Percentiles rank a stretch among this genome's conserved stretches.
These are phyloP conservation scores for Rosa hybrid DNA, from an alignment of 331 rosid genomes.

Conservation along the genomic window DNA sequence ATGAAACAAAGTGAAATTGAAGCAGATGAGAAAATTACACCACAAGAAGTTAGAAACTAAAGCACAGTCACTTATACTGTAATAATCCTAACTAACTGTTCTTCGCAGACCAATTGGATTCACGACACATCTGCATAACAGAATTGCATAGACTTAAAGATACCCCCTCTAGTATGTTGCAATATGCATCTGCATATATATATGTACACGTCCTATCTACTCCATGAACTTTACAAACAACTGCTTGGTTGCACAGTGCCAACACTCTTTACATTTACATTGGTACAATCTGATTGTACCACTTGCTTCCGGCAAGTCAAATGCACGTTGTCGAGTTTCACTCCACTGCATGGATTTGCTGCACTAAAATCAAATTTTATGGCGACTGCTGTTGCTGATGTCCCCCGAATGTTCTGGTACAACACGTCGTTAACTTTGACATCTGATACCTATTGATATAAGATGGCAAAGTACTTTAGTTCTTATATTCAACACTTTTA, in stretches of 20 bases:
- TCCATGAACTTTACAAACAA: neutral
- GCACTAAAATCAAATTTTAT: conserved; percentile 51
- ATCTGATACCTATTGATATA: conserved; percentile 19
- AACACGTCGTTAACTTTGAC: conserved; percentile 19
- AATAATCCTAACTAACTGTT: too few relatives aligned
- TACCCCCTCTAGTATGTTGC: too few relatives aligned
- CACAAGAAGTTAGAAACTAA: too few relatives aligned
- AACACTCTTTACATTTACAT: conserved; percentile 34
- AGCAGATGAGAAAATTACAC: too few relatives aligned
- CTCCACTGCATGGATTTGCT: conserved; percentile 38
- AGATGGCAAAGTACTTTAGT: too few relatives aligned
- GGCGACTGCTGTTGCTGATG: conserved; percentile 44
- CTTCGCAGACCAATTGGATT: too few relatives aligned
- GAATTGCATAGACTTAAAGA: too few relatives aligned
- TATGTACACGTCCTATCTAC: too few relatives aligned
- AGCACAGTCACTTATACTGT: too few relatives aligned
- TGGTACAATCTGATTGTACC: conserved; percentile 37
- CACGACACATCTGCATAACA: too few relatives aligned
- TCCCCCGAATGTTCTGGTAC: conserved; percentile 26
- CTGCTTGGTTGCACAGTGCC: neutral
- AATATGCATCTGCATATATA: too few relatives aligned
- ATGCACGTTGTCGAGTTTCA: conserved; percentile 26
- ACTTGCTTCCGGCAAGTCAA: conserved; percentile 32
- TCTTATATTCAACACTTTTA: neutral
- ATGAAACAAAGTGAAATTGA: too few relatives aligned